Percentiles rank a stretch among this genome's conserved stretches.
Evolutionary conservation across 371 early-diverging fungal species (phyloP).

Genomic region (Capillidium rhysosporum): DNA sequence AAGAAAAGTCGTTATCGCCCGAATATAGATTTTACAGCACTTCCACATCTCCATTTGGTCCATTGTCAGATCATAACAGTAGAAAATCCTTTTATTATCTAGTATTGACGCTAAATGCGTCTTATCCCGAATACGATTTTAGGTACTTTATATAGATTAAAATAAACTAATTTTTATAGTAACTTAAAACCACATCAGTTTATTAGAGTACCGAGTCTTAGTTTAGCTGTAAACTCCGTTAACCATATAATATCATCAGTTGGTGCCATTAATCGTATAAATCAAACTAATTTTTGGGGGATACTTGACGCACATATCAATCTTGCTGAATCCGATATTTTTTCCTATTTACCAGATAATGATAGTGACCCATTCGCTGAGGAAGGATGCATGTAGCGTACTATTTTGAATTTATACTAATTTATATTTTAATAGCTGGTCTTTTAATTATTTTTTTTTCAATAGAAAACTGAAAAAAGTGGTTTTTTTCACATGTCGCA

Average conservation of each 20-base stretch:
- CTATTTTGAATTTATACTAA: neutral
- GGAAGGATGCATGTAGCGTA: slow-evolving; percentile 30
- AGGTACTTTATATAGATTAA: slow-evolving; percentile 17
- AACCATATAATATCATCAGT: slow-evolving; percentile 65
- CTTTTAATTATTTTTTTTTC: slow-evolving; percentile 84
- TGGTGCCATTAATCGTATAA: slow-evolving; percentile 32
- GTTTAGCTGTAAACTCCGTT: slow-evolving; percentile 56
- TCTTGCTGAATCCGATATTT: slow-evolving; percentile 64
- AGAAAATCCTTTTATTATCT: slow-evolving; percentile 75
- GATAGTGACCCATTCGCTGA: slow-evolving; percentile 79
- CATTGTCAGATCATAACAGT: slow-evolving; percentile 49
- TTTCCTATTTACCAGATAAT: slow-evolving; percentile 62
- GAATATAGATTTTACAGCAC: slow-evolving; percentile 14
- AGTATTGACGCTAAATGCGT: slow-evolving; percentile 76
- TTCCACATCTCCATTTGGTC: slow-evolving; percentile 64
- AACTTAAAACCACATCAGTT: slow-evolving; percentile 75
- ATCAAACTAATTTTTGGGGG: slow-evolving; percentile 43
- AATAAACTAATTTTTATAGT: slow-evolving; percentile 15
- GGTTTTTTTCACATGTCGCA: slow-evolving; percentile 68
- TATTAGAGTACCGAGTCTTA: slow-evolving; percentile 43
- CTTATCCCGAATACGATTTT: slow-evolving; percentile 89
- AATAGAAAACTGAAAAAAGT: slow-evolving; percentile 75
- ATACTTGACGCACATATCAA: slow-evolving; percentile 58
- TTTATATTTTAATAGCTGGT: slow-evolving; percentile 36
- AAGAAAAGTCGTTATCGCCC: neutral